phyloP scores from a whole-genome alignment of 176 grass and related monocot species.

The Phoenix roebelenii region DNA sequence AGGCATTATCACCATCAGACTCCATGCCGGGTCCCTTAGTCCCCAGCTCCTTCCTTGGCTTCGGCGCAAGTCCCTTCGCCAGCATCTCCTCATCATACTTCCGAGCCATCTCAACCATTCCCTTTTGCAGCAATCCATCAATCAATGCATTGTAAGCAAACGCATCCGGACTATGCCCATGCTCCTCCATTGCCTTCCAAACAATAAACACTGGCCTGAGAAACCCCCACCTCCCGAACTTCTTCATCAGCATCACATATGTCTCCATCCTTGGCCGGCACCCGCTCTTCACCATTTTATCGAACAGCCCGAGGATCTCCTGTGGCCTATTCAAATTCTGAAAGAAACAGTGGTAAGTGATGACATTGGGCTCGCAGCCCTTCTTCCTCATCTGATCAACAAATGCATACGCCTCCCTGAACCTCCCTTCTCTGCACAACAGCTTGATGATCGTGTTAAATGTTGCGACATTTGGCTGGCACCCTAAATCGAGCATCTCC shows the following conservation, averaged over 20 bases:
- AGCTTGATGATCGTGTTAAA: conserved; percentile 66
- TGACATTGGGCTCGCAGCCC: conserved; percentile 47
- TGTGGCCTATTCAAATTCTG: conserved; percentile 61
- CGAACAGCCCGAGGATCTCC: conserved; percentile 75
- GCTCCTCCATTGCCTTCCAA: conserved; percentile 69
- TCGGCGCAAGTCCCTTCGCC: conserved; percentile 59
- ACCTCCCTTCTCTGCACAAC: conserved; percentile 68
- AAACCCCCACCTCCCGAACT: conserved; percentile 90
- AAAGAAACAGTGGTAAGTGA: conserved; percentile 93
- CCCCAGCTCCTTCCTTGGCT: conserved; percentile 56
- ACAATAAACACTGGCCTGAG: conserved; percentile 59
- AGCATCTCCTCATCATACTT: conserved; percentile 87
- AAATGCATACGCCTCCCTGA: conserved; percentile 73
- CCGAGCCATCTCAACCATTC: conserved; percentile 78
- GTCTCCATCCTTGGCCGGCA: conserved; percentile 81
- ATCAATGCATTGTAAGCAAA: conserved; percentile 81
- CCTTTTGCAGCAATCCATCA: conserved; percentile 68
- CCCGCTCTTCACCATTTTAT: conserved; percentile 60
- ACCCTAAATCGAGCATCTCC: conserved; percentile 59
- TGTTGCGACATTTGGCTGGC: conserved; percentile 53
- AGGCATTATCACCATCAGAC: conserved; percentile 29
- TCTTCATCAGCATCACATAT: conserved; percentile 91
- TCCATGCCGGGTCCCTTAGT: conserved; percentile 29
- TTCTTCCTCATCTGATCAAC: conserved; percentile 56
- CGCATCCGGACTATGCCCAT: conserved; percentile 64